These are phyloP conservation scores for Parietichytrium sp. DNA, from an alignment of 108 stramenopile genomes.

Conservation along the genomic window DNA sequence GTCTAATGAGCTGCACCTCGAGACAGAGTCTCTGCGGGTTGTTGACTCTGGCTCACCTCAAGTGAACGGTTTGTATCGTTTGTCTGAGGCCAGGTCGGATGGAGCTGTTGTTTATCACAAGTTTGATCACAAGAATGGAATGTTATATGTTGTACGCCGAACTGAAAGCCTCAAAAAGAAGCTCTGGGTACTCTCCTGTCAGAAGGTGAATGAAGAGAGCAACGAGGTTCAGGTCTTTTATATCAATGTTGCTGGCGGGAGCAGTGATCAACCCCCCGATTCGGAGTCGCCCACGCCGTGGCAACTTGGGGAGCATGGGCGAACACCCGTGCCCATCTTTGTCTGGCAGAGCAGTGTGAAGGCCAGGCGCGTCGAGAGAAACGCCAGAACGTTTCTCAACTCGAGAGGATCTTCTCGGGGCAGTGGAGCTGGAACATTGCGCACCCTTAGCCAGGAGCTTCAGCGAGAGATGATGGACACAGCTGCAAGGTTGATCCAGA, in stretches of 20 bases:
- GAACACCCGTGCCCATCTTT: background rate
- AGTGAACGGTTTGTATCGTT: background rate
- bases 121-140: too few relatives aligned
- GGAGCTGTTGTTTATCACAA: too few relatives aligned
- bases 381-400: too few relatives aligned
- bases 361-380: background rate
- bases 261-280: background rate
- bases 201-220: background rate
- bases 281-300: background rate
- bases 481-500: background rate
- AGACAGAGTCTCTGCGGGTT: background rate
- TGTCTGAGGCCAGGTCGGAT: too few relatives aligned
- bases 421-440: too few relatives aligned
- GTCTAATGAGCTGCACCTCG: background rate
- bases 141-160: too few relatives aligned
- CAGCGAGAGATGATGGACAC: background rate
- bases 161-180: too few relatives aligned
- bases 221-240: background rate
- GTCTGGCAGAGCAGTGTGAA: background rate
- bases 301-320: background rate
- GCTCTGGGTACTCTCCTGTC: background rate
- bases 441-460: too few relatives aligned
- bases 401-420: too few relatives aligned
- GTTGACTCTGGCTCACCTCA: slow-evolving; percentile 13
- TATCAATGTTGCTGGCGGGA: background rate